phyloP scores from a whole-genome alignment of 2,329 filamentous ascomycete genomes.

The Botrytis pseudocinerea region DNA sequence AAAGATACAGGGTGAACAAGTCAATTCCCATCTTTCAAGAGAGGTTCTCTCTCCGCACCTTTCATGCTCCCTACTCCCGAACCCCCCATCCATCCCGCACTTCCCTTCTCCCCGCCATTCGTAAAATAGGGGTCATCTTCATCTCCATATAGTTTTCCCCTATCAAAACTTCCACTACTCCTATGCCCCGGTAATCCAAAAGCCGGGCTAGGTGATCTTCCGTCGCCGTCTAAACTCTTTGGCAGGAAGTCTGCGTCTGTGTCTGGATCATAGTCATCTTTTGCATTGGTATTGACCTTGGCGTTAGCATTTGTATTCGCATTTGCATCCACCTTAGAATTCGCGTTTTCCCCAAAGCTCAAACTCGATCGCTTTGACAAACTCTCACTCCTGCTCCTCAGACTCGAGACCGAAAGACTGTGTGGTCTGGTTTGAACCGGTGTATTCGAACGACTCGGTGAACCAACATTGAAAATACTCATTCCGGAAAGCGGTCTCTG shows the following conservation, averaged over 20 bases:
- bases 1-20: background rate
- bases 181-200: background rate
- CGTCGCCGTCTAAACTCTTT: slow-evolving; percentile 19
- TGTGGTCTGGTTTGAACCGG: slow-evolving; percentile 15
- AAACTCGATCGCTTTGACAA: background rate
- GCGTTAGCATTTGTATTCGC: background rate
- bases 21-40: slow-evolving; percentile 14
- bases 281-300: background rate
- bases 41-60: slow-evolving; percentile 8
- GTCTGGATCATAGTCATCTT: slow-evolving; percentile 19
- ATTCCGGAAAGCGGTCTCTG: slow-evolving; percentile 14
- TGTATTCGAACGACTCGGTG: background rate
- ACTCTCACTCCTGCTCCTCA: background rate
- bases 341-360: background rate
- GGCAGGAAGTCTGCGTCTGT: slow-evolving; percentile 17
- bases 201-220: slow-evolving; percentile 1
- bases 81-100: background rate
- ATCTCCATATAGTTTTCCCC: background rate
- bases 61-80: background rate
- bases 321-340: background rate
- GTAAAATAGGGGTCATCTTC: background rate
- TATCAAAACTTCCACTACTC: slow-evolving; percentile 16
- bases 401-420: background rate
- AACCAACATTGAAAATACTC: slow-evolving; percentile 3
- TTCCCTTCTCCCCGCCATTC: slow-evolving; percentile 3